Base-by-base conservation (phyloP, 2,329 filamentous ascomycete genomes). In the Ceratocystis huliohia region DNA sequence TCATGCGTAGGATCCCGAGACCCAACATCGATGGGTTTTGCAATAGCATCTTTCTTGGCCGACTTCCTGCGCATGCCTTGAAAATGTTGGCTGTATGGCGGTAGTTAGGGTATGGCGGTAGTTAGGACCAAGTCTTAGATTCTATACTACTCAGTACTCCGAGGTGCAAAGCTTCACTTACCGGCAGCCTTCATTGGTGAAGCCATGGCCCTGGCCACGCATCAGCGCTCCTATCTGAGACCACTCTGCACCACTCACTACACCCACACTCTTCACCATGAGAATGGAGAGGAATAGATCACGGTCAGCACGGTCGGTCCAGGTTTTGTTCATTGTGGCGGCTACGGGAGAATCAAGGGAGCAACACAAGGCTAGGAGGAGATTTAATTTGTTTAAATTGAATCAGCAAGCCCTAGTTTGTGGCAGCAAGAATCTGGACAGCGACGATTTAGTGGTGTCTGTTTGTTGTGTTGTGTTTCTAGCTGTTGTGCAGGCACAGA, bases 121-220 rank as follows among this genome's bases (percentile, higher is more conserved):
- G 56, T 59, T 59, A 37, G 28, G 15, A n/a, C 13, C 15, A 20
- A 30, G 28, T 50, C 48, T 20, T 50, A 17, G 53, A 30, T 30
- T 44, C 7, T 13, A 41, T 15, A 10, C 37, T 15, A 41, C 37
- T 41, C 37, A 5, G 15, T 41, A 41, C 37, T 41, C 13, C 13
- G 37, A 15, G 37, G 10, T 3, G 37, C 10, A 41, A 41, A 41
- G 37, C 63, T 62, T n/a, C 13, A 80, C 82, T 76, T 76, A 85
- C 82, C 83, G 81, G 70, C 83, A 85, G 70, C 83, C 83, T 72
- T 85, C 82, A 76, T 85, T 85, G 20, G 83, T 85, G 73, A 85
- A 85, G 74, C 82, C 81, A 71, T 85, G 85, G 66, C 83, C 82
- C 67, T 84, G 71, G 45, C 75, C 74, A 68, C 83, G 78, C 83